A percentile compares a stretch with the other conserved stretches of the same genome.
phyloP scores from a whole-genome alignment of 2,329 filamentous ascomycete genomes.

The Ceratocystis harringtonii region DNA sequence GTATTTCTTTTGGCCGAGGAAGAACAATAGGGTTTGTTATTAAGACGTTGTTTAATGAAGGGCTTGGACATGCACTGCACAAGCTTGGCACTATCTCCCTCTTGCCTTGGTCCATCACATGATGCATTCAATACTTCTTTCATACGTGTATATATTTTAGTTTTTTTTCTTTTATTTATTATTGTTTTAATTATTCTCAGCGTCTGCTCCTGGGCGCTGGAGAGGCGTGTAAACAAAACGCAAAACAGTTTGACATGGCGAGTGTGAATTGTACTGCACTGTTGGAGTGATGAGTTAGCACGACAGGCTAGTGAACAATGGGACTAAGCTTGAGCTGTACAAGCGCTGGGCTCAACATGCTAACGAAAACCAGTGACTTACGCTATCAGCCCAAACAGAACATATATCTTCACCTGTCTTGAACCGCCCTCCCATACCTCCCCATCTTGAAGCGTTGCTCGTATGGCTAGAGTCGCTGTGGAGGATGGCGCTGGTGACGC shows the following conservation, averaged over 20 bases:
- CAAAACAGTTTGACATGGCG: conserved; percentile 10
- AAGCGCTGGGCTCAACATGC: too few relatives aligned
- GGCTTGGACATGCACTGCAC: neutral
- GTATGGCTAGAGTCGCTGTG: neutral
- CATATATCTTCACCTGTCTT: conserved; percentile 2
- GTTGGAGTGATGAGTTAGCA: neutral
- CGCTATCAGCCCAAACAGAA: conserved; percentile 2
- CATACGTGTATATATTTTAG: neutral
- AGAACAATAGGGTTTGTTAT: neutral
- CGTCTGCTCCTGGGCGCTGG: neutral
- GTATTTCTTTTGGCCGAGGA: neutral
- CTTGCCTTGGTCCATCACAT: neutral
- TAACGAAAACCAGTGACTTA: neutral
- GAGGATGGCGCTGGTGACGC: too few relatives aligned
- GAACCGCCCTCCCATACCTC: conserved; percentile 3
- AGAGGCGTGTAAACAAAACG: neutral
- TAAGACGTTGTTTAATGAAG: neutral
- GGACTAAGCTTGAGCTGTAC: neutral
- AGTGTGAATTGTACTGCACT: conserved; percentile 5
- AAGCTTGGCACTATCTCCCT: too few relatives aligned
- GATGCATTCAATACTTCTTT: neutral
- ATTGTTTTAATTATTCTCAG: too few relatives aligned
- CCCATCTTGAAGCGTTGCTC: neutral
- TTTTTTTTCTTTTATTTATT: neutral
- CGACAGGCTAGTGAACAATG: neutral